phyloP scores from a whole-genome alignment of 163 green algal species.

The Scenedesmus sp. region DNA sequence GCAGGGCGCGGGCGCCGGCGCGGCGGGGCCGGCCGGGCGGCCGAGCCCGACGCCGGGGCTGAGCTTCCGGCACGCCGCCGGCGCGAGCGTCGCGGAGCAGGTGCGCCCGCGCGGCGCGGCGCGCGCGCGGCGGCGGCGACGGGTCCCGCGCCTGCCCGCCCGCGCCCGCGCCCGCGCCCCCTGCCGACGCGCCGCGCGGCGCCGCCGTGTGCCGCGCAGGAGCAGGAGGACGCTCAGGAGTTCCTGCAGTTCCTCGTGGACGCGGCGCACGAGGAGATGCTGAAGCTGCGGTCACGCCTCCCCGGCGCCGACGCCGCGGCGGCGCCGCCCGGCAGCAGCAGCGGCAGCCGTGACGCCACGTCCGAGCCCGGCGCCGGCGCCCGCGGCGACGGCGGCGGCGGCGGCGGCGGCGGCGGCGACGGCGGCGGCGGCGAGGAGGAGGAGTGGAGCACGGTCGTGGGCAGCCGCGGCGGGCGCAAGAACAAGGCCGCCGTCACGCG shows the following conservation, averaged over 20 bases:
- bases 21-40: no score
- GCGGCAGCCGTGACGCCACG: neutral
- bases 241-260: constrained; percentile 70
- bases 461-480: constrained; percentile 18
- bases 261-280: constrained; percentile 66
- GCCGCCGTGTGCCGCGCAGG: no score
- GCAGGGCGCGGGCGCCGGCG: no score
- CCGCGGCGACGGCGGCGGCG: constrained; percentile 3
- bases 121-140: no score
- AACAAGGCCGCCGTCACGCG: constrained; percentile 54
- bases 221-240: constrained; percentile 68
- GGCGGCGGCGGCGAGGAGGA: constrained; percentile 47
- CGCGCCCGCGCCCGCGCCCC: neutral
- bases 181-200: no score
- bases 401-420: neutral
- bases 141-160: no score
- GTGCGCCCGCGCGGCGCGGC: neutral
- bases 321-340: constrained; percentile 8
- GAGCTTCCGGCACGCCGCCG: no score
- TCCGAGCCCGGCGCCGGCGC: no score
- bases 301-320: constrained; percentile 17
- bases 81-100: constrained; percentile 1
- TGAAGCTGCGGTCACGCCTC: constrained; percentile 47
- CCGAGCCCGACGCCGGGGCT: no score
- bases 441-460: constrained; percentile 61